A percentile compares a stretch with the other conserved stretches of the same genome.
Evolutionary conservation across 768 basidiomycete genomes (phyloP).

Genomic region (Lentinula sp.): DNA sequence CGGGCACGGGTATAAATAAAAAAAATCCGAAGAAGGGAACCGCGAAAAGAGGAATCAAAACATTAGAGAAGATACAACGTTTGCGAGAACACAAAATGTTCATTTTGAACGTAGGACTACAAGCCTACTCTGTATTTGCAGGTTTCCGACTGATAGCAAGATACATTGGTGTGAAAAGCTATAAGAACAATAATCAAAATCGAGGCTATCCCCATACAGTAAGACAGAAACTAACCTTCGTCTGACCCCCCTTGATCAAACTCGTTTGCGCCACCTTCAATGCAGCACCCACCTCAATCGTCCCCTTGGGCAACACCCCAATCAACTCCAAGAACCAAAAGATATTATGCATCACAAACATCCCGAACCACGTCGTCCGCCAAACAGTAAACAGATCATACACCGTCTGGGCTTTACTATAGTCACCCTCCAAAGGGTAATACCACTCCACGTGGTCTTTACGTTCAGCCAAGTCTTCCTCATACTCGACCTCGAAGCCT

Average conservation of each 20-base stretch:
- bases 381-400: conserved; percentile 90
- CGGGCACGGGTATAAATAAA: too few relatives aligned
- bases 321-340: conserved; percentile 73
- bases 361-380: conserved; percentile 87
- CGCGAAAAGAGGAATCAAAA: too few relatives aligned
- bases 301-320: conserved; percentile 87
- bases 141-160: conserved; percentile 61
- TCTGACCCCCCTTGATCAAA: conserved; percentile 79
- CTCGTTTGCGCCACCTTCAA: conserved; percentile 77
- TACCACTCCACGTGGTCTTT: conserved; percentile 83
- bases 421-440: conserved; percentile 94
- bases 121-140: not conserved
- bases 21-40: too few relatives aligned
- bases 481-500: conserved; percentile 83
- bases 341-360: conserved; percentile 75
- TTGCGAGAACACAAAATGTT: too few relatives aligned
- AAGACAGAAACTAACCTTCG: conserved; percentile 49
- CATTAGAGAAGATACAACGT: too few relatives aligned
- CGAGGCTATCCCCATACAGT: conserved; percentile 3
- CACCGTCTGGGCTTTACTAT: conserved; percentile 84
- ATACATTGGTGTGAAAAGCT: conserved; percentile 91
- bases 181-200: conserved; percentile 6
- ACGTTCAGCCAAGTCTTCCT: conserved; percentile 92
- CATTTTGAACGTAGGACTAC: too few relatives aligned
- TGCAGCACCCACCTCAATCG: conserved; percentile 82